Conservation (phyloP, 2,329 filamentous ascomycete genomes). For the Didymella glomerata region DNA sequence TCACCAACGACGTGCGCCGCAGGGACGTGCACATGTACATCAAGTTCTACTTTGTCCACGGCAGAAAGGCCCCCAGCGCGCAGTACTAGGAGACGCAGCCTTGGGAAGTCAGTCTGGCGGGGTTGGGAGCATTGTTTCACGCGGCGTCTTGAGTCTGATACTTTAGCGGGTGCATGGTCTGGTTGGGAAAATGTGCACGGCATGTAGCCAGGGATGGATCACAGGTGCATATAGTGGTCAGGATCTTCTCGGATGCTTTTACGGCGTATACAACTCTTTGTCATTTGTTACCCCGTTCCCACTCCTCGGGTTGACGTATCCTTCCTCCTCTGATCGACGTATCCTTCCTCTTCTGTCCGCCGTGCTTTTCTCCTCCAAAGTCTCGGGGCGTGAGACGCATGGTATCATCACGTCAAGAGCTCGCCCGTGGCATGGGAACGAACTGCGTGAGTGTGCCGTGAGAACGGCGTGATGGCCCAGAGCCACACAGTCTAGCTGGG, state of each 20-base stretch:
- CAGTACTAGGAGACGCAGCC: constrained; percentile 1
- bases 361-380: neutral
- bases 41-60: constrained; percentile 47
- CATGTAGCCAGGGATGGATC: neutral
- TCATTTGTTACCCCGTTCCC: neutral
- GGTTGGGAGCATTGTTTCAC: neutral
- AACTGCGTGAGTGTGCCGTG: neutral
- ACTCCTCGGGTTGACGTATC: neutral
- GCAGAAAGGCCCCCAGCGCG: constrained; percentile 34
- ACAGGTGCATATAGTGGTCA: neutral
- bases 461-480: neutral
- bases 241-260: neutral
- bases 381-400: neutral
- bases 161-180: constrained; percentile 11
- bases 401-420: neutral
- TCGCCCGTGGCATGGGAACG: neutral
- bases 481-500: neutral
- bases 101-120: neutral
- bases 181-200: neutral
- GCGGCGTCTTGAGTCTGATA: neutral
- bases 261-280: neutral
- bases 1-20: constrained; percentile 43
- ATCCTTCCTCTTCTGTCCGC: neutral
- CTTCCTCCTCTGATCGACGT: neutral
- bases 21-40: constrained; percentile 44